Conservation (phyloP, 2,329 filamentous ascomycete genomes). For the Amesomyces nigricolor region DNA sequence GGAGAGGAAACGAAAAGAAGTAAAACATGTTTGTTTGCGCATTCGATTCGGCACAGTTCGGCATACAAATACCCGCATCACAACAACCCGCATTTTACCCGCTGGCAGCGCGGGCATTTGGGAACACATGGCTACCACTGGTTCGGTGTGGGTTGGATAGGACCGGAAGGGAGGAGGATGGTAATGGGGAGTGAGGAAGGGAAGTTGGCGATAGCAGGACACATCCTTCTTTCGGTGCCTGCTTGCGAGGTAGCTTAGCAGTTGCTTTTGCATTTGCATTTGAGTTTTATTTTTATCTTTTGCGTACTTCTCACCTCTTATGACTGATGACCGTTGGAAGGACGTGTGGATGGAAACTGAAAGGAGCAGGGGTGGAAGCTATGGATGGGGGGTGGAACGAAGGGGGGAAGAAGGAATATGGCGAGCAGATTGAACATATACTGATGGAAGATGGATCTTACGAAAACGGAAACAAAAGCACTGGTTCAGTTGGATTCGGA, state of each 20-base stretch:
- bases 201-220: neutral
- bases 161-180: neutral
- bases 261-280: slow-evolving; percentile 4
- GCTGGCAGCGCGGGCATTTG: slow-evolving; percentile 8
- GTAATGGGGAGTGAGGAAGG: neutral
- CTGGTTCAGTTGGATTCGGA: neutral
- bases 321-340: slow-evolving; percentile 3
- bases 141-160: neutral
- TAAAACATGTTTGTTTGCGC: neutral
- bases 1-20: neutral
- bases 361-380: neutral
- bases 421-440: slow-evolving; percentile 3
- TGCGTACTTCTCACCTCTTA: neutral
- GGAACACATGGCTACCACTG: neutral
- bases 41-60: neutral
- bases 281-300: neutral
- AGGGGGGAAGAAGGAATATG: too few species aligned
- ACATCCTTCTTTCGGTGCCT: neutral
- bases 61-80: slow-evolving; percentile 3
- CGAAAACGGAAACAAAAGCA: slow-evolving; percentile 10
- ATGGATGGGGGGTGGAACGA: neutral
- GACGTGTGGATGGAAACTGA: neutral
- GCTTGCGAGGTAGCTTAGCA: neutral
- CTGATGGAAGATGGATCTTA: neutral
- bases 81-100: neutral